phyloP scores from a whole-genome alignment of 1,139 yeast genomes.

The Yamadazyma friedrichii region DNA sequence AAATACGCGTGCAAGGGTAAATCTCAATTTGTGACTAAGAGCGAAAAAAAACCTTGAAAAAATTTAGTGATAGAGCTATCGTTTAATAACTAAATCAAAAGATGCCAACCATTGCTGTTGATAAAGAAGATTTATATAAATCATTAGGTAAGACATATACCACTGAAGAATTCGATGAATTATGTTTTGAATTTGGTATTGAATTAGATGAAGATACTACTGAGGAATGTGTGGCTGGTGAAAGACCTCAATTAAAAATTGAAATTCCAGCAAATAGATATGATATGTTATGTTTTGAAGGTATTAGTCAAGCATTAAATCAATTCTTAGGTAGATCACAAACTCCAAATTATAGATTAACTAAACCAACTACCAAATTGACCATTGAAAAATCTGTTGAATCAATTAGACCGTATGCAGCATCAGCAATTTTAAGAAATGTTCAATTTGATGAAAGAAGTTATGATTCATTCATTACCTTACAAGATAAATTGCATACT shows the following conservation, averaged over 20 bases:
- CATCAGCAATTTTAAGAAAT: slow-evolving; percentile 87
- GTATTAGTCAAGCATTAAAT: slow-evolving; percentile 92
- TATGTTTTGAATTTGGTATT: slow-evolving; percentile 96
- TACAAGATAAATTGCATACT: slow-evolving; percentile 94
- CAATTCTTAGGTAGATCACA: slow-evolving; percentile 73
- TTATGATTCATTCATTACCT: slow-evolving; percentile 90
- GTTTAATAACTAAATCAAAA: slow-evolving; percentile 9
- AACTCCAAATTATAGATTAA: slow-evolving; percentile 66
- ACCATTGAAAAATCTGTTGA: slow-evolving; percentile 74
- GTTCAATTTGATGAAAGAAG: slow-evolving; percentile 77
- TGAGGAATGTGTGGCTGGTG: slow-evolving; percentile 71
- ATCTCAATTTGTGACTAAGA: background rate
- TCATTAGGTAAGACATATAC: slow-evolving; percentile 79
- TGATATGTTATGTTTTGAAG: slow-evolving; percentile 97
- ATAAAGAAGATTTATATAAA: slow-evolving; percentile 85
- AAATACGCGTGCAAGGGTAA: slow-evolving; percentile 9
- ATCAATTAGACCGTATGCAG: slow-evolving; percentile 85
- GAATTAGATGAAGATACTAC: slow-evolving; percentile 96
- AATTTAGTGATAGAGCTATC: background rate
- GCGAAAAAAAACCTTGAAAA: slow-evolving; percentile 8
- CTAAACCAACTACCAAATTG: slow-evolving; percentile 59
- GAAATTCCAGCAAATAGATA: slow-evolving; percentile 98
- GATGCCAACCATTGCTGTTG: slow-evolving; percentile 97
- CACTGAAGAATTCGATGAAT: slow-evolving; percentile 91
- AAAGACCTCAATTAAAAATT: slow-evolving; percentile 94